Evolutionary conservation across 192 early-diverging fungal genomes (phyloP).

Genomic region (Backusella parvicylindrica): DNA sequence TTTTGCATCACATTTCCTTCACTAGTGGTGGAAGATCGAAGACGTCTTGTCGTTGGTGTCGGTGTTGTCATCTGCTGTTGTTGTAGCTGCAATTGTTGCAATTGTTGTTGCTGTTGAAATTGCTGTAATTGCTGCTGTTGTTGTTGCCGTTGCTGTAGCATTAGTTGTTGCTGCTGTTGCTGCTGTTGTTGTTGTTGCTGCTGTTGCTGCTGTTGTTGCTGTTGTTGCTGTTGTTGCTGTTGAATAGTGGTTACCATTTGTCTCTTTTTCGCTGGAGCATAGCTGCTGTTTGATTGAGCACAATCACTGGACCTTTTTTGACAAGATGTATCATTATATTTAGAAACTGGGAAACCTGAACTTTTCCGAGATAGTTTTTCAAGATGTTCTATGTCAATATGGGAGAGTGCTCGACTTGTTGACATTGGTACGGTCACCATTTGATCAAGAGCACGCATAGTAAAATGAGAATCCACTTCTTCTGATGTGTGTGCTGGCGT

Average conservation of each 20-base stretch:
- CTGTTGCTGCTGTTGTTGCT: not conserved
- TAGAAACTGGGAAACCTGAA: not conserved
- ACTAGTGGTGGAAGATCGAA: not conserved
- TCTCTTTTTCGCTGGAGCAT: not conserved
- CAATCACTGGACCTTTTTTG: not conserved
- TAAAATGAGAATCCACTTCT: not conserved
- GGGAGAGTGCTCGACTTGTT: not conserved
- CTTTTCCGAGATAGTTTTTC: slow-evolving; percentile 5
- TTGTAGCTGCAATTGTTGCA: not conserved
- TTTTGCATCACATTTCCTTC: not conserved
- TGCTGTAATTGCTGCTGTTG: not conserved
- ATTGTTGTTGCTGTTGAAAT: not conserved
- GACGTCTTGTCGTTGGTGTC: not conserved
- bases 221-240: not conserved
- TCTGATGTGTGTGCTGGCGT: not conserved
- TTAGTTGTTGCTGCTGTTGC: not conserved
- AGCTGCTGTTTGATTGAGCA: not conserved
- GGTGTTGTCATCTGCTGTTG: not conserved
- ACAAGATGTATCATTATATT: not conserved
- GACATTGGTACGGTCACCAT: not conserved
- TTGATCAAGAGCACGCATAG: not conserved
- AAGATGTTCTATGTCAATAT: slow-evolving; percentile 2
- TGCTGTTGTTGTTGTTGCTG: not conserved
- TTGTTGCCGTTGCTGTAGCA: not conserved
- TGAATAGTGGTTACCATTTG: not conserved